Evolutionary conservation across 1,284 basidiomycete species (phyloP).

Genomic region (Rhodotorula sp.): DNA sequence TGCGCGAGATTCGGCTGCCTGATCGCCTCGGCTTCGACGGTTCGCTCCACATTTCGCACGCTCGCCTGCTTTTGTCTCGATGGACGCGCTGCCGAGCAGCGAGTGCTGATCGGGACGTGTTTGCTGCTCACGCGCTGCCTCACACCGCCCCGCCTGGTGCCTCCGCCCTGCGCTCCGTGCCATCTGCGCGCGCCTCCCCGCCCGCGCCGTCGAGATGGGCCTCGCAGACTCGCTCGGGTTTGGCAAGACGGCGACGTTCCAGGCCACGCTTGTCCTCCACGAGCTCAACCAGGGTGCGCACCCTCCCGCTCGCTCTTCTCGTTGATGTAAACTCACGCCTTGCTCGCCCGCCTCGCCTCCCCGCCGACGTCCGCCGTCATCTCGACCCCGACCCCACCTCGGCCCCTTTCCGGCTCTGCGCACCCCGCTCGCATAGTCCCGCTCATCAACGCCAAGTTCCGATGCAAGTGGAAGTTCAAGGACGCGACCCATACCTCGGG

Average conservation of each 20-base stretch:
- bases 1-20: no score
- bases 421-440: conserved; percentile 18
- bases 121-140: no score
- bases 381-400: neutral
- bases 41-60: no score
- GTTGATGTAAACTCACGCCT: neutral
- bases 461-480: conserved; percentile 42
- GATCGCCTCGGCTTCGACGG: no score
- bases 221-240: conserved; percentile 28
- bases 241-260: conserved; percentile 32
- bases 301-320: neutral
- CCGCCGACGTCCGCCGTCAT: neutral
- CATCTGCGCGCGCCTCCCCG: neutral
- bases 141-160: no score
- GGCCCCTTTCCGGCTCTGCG: no score
- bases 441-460: conserved; percentile 35
- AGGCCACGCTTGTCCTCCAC: conserved; percentile 32
- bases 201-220: conserved; percentile 6
- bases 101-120: no score
- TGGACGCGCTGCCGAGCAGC: no score
- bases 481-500: conserved; percentile 18
- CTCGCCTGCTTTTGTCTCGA: no score
- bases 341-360: neutral
- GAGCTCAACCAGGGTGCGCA: conserved; percentile 35
- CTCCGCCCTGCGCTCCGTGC: neutral